Evolutionary conservation across 2,329 filamentous ascomycete species (phyloP).

Genomic region (Trichoderma koningii): DNA sequence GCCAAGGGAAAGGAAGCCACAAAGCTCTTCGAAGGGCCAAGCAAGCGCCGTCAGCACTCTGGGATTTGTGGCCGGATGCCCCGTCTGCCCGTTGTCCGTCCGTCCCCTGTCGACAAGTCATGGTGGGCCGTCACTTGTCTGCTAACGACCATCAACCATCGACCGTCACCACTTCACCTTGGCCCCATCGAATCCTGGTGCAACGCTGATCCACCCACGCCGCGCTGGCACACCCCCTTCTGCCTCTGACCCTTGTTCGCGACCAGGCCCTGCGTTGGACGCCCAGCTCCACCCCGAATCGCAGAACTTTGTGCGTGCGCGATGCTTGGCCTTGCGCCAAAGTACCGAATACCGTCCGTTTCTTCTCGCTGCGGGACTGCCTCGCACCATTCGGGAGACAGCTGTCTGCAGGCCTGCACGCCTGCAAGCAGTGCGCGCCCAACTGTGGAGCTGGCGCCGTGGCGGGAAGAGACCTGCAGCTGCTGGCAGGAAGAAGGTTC

Average conservation of each 20-base stretch:
- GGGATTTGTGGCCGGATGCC: slow-evolving; percentile 28
- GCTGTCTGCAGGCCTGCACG: slow-evolving; percentile 33
- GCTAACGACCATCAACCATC: slow-evolving; percentile 26
- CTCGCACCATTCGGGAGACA: slow-evolving; percentile 21
- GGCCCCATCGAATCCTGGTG: slow-evolving; percentile 36
- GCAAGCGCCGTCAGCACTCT: slow-evolving; percentile 29
- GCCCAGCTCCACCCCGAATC: slow-evolving; percentile 33
- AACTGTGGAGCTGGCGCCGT: slow-evolving; percentile 30
- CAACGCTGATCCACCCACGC: slow-evolving; percentile 40
- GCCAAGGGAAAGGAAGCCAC: slow-evolving; percentile 6
- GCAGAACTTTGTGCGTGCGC: slow-evolving; percentile 23
- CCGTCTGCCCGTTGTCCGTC: slow-evolving; percentile 29
- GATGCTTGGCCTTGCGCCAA: slow-evolving; percentile 28
- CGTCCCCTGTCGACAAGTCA: slow-evolving; percentile 26
- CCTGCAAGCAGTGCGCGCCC: slow-evolving; percentile 36
- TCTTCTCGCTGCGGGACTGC: slow-evolving; percentile 17
- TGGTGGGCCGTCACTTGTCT: slow-evolving; percentile 14
- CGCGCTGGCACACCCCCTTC: slow-evolving; percentile 32
- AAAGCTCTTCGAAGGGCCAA: slow-evolving; percentile 25
- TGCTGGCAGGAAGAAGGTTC: slow-evolving; percentile 22
- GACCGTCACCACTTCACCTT: slow-evolving; percentile 24
- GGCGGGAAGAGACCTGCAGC: slow-evolving; percentile 21
- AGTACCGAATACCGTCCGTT: slow-evolving; percentile 13
- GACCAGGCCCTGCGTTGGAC: slow-evolving; percentile 26
- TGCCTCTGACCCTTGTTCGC: slow-evolving; percentile 24